phyloP scores from a whole-genome alignment of 2,329 filamentous ascomycete species.

The Colletotrichum sp. region DNA sequence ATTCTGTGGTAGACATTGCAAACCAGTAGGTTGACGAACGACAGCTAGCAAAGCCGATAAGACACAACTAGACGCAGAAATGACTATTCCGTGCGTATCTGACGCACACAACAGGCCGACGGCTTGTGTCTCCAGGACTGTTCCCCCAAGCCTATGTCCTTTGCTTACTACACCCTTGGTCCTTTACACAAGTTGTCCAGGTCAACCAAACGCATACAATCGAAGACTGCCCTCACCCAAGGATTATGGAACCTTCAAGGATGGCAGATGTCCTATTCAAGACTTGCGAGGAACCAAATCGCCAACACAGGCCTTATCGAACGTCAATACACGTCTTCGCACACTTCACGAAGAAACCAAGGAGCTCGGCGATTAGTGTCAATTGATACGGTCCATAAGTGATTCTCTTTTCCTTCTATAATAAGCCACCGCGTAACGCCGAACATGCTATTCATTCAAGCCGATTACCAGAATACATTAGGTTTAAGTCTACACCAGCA shows the following conservation, averaged over 20 bases:
- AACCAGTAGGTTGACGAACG: not conserved
- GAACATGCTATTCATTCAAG: not conserved
- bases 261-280: not conserved
- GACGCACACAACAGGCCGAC: no score
- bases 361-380: not conserved
- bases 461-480: not conserved
- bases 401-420: not conserved
- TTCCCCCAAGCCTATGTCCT: no score
- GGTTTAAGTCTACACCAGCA: not conserved
- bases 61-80: no score
- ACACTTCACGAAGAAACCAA: not conserved
- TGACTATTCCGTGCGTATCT: no score
- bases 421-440: not conserved
- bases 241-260: not conserved
- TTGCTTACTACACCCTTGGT: no score
- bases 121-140: no score
- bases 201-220: not conserved
- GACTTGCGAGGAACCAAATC: not conserved
- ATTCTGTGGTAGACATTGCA: not conserved
- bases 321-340: not conserved
- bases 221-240: no score
- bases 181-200: not conserved
- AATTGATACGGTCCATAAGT: not conserved
- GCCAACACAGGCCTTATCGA: not conserved
- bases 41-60: not conserved